phyloP scores from a whole-genome alignment of 2,329 filamentous ascomycete genomes.

The Chalaropsis ovoidea region DNA sequence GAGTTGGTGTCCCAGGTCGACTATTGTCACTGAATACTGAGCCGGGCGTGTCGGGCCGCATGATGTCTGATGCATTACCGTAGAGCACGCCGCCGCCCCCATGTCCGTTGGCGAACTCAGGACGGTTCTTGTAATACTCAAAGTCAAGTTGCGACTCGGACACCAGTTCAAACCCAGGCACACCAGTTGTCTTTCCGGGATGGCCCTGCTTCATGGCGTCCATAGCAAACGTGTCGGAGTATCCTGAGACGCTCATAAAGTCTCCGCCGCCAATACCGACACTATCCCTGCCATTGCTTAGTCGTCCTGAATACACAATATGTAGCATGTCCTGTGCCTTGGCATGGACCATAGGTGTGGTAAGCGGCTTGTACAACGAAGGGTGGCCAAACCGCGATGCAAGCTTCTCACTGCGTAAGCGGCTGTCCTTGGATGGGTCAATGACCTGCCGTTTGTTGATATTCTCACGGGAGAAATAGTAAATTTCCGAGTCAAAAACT shows the following conservation, averaged over 20 bases:
- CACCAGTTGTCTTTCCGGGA: constrained; percentile 37
- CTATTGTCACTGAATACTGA: constrained; percentile 39
- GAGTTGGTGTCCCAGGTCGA: constrained; percentile 41
- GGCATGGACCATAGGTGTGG: constrained; percentile 90
- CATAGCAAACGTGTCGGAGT: constrained; percentile 73
- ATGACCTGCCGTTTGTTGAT: constrained; percentile 31
- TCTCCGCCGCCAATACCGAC: constrained; percentile 43
- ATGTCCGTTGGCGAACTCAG: constrained; percentile 78
- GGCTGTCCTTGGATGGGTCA: constrained; percentile 32
- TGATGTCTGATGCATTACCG: constrained; percentile 49
- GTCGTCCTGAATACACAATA: constrained; percentile 73
- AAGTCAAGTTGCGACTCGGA: constrained; percentile 80
- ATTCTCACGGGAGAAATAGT: constrained; percentile 61
- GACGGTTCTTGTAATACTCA: constrained; percentile 79
- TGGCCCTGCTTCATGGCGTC: constrained; percentile 59
- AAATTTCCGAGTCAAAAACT: constrained; percentile 66
- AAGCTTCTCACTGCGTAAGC: constrained; percentile 55
- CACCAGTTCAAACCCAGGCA: constrained; percentile 81
- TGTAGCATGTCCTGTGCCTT: constrained; percentile 79
- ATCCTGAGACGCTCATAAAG: constrained; percentile 53
- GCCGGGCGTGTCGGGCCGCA: constrained; percentile 52
- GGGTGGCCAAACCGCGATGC: constrained; percentile 80
- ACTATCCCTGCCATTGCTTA: constrained; percentile 53
- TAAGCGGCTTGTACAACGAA: constrained; percentile 75
- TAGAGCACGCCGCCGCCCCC: constrained; percentile 58